A percentile compares a stretch with the other conserved stretches of the same genome.
Conservation (phyloP, 805 yeast species). For the Cyberlindnera amylophila region DNA sequence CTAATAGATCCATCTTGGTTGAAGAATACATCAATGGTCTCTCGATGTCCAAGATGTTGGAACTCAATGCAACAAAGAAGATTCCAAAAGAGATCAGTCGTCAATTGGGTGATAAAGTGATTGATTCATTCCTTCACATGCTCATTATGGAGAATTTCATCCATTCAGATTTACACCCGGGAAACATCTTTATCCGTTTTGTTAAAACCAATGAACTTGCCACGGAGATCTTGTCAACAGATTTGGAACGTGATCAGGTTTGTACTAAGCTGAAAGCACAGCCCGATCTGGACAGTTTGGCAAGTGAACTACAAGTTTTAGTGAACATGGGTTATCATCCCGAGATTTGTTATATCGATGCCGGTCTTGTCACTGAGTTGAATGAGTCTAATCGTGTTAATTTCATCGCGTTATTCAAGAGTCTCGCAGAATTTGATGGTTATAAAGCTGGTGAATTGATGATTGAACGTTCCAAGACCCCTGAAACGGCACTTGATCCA, state of each 20-base stretch:
- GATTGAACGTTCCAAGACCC: conserved; percentile 93
- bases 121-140: conserved; percentile 92
- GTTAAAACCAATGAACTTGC: conserved; percentile 41
- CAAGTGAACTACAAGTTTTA: conserved; percentile 41
- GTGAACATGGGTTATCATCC: conserved; percentile 65
- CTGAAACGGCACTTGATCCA: conserved; percentile 81
- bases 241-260: conserved; percentile 22
- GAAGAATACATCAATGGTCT: conserved; percentile 85
- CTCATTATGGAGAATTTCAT: conserved; percentile 87
- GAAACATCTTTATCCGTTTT: conserved; percentile 80
- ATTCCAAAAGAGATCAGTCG: conserved; percentile 55
- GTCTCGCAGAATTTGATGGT: conserved; percentile 90
- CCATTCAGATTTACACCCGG: conserved; percentile 97
- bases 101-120: conserved; percentile 71
- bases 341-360: conserved; percentile 86
- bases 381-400: conserved; percentile 74
- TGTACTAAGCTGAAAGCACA: conserved; percentile 20
- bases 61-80: conserved; percentile 29
- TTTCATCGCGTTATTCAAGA: conserved; percentile 83
- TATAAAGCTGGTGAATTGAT: conserved; percentile 91
- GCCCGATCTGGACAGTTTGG: conserved; percentile 40
- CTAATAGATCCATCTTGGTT: conserved; percentile 70
- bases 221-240: conserved; percentile 26
- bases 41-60: conserved; percentile 70
- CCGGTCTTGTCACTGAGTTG: conserved; percentile 90